Percentiles rank a stretch among this genome's conserved stretches.
Evolutionary conservation across 2,329 filamentous ascomycete species (phyloP).

Genomic region (Phialophora expanda): DNA sequence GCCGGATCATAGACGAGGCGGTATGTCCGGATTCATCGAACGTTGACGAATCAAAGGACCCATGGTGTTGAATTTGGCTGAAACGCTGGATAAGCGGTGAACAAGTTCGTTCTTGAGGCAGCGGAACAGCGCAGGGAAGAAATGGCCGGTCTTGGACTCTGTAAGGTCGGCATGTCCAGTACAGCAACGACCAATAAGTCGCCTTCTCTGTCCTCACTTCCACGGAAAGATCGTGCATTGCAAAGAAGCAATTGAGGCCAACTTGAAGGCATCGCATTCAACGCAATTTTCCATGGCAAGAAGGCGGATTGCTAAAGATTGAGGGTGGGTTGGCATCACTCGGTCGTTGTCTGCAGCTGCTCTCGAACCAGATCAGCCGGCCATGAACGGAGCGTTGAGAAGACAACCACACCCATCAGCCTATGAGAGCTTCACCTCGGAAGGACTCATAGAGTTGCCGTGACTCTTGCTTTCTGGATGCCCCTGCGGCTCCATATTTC

Average conservation of each 20-base stretch:
- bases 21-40: conserved; percentile 18
- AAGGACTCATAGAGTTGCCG: neutral
- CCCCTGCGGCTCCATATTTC: neutral
- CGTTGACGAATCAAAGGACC: conserved; percentile 29
- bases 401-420: neutral
- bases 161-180: neutral
- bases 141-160: neutral
- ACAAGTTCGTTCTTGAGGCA: conserved; percentile 21
- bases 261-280: neutral
- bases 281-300: neutral
- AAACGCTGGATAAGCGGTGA: conserved; percentile 32
- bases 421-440: neutral
- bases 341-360: conserved; percentile 2
- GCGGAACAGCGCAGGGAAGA: conserved; percentile 26
- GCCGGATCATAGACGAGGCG: conserved; percentile 22
- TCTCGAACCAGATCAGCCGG: conserved; percentile 5
- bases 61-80: conserved; percentile 19
- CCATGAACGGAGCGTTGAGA: neutral
- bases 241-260: neutral
- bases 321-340: neutral
- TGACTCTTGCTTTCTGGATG: neutral
- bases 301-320: neutral
- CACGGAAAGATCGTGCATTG: neutral
- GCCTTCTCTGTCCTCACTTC: neutral
- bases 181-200: neutral